A percentile compares a stretch with the other conserved stretches of the same genome.
phyloP scores from a whole-genome alignment of 148 eudicot species.

The Camellia japonica region DNA sequence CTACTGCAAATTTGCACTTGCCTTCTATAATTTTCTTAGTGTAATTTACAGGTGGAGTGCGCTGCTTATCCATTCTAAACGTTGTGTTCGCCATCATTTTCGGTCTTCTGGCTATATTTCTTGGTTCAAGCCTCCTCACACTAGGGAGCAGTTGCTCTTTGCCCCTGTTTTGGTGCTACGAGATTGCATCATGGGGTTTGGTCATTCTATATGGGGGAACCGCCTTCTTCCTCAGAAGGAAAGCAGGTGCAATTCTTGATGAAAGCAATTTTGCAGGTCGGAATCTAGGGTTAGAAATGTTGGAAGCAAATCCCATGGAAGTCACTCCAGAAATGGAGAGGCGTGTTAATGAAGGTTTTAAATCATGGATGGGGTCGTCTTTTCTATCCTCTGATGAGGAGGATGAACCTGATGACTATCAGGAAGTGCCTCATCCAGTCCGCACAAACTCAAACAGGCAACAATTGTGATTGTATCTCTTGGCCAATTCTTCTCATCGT shows the following conservation, averaged over 20 bases:
- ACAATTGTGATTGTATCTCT: constrained; percentile 29
- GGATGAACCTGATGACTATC: constrained; percentile 63
- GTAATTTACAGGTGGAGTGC: constrained; percentile 71
- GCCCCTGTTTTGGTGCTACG: constrained; percentile 95
- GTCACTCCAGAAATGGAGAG: constrained; percentile 79
- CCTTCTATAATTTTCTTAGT: not conserved
- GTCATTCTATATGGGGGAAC: constrained; percentile 68
- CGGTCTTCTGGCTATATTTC: constrained; percentile 77
- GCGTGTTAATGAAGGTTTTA: constrained; percentile 84
- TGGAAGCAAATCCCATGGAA: constrained; percentile 63
- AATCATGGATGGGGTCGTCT: constrained; percentile 91
- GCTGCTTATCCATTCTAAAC: constrained; percentile 83
- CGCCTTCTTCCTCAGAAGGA: constrained; percentile 65
- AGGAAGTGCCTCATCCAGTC: constrained; percentile 35
- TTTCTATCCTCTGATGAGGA: constrained; percentile 87
- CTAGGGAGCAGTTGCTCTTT: constrained; percentile 78
- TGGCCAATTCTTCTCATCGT: not conserved
- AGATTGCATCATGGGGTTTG: constrained; percentile 78
- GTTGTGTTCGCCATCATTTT: constrained; percentile 55
- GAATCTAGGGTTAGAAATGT: constrained; percentile 76
- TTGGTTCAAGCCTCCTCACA: constrained; percentile 83
- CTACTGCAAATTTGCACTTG: not conserved
- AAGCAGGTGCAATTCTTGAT: constrained; percentile 62
- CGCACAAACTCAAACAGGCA: constrained; percentile 35
- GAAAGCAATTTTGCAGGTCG: constrained; percentile 52